Evolutionary conservation across 2,329 filamentous ascomycete genomes (phyloP).

Genomic region (Aspergillus sp.): DNA sequence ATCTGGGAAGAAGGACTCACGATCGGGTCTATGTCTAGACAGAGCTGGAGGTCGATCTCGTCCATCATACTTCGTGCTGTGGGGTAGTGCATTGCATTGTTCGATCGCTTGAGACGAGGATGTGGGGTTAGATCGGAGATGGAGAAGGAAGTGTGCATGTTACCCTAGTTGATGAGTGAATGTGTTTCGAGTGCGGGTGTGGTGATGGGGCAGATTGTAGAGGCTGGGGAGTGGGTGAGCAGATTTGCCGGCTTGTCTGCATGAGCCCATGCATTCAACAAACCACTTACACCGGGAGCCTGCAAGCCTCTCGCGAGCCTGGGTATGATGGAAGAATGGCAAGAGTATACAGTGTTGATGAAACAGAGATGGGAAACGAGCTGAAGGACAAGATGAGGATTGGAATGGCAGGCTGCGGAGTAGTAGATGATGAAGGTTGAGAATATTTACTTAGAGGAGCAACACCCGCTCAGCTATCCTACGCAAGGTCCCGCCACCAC

Average conservation of each 20-base stretch:
- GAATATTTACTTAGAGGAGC: background rate
- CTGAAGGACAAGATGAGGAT: background rate
- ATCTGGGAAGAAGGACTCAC: slow-evolving; percentile 15
- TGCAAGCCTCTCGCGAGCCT: background rate
- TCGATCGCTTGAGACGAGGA: background rate
- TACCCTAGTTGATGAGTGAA: background rate
- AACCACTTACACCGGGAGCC: background rate
- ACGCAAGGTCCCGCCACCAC: background rate
- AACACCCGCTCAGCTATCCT: background rate
- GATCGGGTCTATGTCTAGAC: slow-evolving; percentile 20
- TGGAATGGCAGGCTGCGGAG: background rate
- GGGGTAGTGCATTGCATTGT: background rate
- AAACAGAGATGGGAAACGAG: background rate
- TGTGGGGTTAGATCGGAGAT: background rate
- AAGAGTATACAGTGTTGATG: background rate
- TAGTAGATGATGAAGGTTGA: background rate
- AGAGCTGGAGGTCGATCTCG: slow-evolving; percentile 27
- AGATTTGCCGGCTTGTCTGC: background rate
- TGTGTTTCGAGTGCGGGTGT: background rate
- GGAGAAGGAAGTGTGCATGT: background rate
- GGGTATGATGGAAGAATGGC: background rate
- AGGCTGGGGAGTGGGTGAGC: background rate
- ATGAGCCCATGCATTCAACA: background rate
- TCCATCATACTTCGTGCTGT: slow-evolving; percentile 22
- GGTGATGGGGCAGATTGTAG: background rate